Percentiles rank a stretch among this genome's conserved stretches.
phyloP scores from a whole-genome alignment of 768 basidiomycete genomes.

The Boletus subparvulus region DNA sequence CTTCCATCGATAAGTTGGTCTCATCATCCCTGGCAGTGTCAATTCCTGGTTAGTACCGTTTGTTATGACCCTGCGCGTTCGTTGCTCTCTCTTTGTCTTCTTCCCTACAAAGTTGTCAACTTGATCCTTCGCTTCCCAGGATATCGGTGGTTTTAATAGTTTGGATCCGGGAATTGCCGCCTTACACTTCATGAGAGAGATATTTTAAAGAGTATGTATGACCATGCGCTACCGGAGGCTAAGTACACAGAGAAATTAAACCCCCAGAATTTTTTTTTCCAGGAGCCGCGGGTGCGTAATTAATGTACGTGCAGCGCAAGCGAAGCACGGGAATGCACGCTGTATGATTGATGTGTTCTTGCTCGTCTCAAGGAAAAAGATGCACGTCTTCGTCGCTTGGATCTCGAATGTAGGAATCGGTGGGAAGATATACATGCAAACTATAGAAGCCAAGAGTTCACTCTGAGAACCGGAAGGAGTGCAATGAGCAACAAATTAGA shows the following conservation, averaged over 20 bases:
- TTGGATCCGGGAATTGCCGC: neutral
- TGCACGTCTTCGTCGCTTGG: neutral
- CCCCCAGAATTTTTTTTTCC: neutral
- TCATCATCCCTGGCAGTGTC: constrained; percentile 11
- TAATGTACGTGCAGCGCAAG: neutral
- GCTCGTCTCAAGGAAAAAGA: neutral
- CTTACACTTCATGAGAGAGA: neutral
- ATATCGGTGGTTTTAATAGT: too few species aligned
- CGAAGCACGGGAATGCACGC: neutral
- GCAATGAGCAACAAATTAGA: constrained; percentile 1
- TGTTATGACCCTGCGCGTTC: neutral
- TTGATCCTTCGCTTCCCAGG: neutral
- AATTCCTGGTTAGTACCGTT: neutral
- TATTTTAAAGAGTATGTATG: too few species aligned
- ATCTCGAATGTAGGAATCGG: neutral
- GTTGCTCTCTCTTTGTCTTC: neutral
- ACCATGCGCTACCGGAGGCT: neutral
- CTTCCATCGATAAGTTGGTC: neutral
- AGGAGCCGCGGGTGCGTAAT: neutral
- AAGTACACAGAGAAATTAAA: neutral
- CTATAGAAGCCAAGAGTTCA: neutral
- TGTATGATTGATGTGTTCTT: too few species aligned
- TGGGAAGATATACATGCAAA: neutral
- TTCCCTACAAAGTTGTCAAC: too few species aligned
- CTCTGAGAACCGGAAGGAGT: neutral